These are phyloP conservation scores for Nemania diffusa DNA, from an alignment of 2,329 filamentous ascomycete species.

Conservation along the genomic window DNA sequence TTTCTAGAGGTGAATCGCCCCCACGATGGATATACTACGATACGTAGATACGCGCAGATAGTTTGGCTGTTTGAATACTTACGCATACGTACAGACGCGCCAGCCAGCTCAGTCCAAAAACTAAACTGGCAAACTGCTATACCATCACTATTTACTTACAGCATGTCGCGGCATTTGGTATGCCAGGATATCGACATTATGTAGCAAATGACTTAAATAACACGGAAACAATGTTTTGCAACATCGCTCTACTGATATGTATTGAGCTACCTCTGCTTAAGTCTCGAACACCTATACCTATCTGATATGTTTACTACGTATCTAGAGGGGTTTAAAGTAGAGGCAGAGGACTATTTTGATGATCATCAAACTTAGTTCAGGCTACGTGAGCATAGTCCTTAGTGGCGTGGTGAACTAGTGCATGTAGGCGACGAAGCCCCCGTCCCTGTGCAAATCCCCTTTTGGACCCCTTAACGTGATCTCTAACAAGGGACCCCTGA, in stretches of 20 bases:
- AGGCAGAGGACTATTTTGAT: neutral
- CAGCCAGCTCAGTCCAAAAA: constrained; percentile 4
- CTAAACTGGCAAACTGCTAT: neutral
- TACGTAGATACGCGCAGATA: neutral
- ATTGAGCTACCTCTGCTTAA: neutral
- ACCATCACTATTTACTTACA: neutral
- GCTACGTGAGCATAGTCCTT: neutral
- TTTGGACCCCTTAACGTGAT: constrained; percentile 21
- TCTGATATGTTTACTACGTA: too few relatives aligned
- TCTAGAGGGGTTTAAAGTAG: too few relatives aligned
- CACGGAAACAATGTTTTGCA: neutral
- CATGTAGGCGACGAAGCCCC: neutral
- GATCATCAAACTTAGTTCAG: neutral
- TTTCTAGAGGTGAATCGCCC: neutral
- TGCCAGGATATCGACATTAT: neutral
- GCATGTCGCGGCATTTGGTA: neutral
- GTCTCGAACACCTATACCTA: too few relatives aligned
- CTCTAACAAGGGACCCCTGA: constrained; percentile 22
- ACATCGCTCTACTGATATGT: neutral
- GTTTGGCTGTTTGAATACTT: neutral
- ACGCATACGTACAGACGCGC: too few relatives aligned
- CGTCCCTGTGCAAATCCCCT: constrained; percentile 24
- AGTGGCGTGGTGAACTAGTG: neutral
- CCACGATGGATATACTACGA: too few relatives aligned
- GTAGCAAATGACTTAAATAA: neutral